Conservation (phyloP, 495 filamentous ascomycete species). For the Neurospora sp. region DNA sequence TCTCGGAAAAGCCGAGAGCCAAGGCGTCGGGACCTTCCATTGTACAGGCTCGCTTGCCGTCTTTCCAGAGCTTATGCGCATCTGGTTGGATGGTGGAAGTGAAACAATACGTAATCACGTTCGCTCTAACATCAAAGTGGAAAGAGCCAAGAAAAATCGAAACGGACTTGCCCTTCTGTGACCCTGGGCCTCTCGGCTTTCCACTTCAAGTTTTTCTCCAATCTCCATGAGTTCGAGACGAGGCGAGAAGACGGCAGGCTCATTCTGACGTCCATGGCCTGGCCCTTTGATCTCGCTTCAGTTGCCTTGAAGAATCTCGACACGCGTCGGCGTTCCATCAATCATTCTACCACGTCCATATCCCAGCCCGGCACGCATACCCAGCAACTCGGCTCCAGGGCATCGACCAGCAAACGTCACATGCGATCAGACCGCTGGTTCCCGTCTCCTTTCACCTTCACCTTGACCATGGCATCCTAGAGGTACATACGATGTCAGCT, state of each 20-base stretch:
- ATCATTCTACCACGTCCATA: neutral
- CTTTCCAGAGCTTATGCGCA: constrained; percentile 13
- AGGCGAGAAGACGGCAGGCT: neutral
- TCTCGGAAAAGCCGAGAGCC: neutral
- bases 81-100: constrained; percentile 16
- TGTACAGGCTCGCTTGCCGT: constrained; percentile 19
- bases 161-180: neutral
- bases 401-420: neutral
- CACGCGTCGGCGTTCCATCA: neutral
- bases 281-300: neutral
- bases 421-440: neutral
- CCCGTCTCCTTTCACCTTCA: neutral
- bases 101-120: constrained; percentile 3
- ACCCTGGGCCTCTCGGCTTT: neutral
- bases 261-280: neutral
- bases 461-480: neutral
- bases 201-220: neutral
- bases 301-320: neutral
- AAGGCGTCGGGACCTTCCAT: constrained; percentile 3
- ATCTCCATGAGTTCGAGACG: neutral
- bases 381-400: neutral
- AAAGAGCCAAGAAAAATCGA: constrained; percentile 3
- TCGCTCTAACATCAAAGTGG: neutral
- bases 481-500: neutral
- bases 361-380: neutral